phyloP scores from a whole-genome alignment of 2,329 filamentous ascomycete species.

The Cryphonectria carpinicola region DNA sequence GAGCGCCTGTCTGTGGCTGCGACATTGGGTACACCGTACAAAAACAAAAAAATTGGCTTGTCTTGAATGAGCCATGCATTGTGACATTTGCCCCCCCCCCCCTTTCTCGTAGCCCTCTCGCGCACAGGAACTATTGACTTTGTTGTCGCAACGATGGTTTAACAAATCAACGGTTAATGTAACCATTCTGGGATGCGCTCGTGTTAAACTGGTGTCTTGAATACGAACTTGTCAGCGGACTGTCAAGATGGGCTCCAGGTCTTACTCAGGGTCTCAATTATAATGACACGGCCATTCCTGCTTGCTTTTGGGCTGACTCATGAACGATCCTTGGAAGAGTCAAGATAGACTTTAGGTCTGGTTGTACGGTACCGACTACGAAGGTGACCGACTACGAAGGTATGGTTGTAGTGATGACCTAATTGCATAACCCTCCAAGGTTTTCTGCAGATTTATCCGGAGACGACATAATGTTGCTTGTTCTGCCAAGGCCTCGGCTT shows the following conservation, averaged over 20 bases:
- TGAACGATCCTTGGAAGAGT: background rate
- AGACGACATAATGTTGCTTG: background rate
- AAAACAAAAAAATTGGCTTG: background rate
- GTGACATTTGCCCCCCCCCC: background rate
- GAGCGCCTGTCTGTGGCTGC: background rate
- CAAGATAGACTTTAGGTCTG: background rate
- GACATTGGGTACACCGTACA: background rate
- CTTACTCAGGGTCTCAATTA: background rate
- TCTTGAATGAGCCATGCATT: background rate
- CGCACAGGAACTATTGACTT: background rate
- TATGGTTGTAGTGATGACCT: background rate
- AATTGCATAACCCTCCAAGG: background rate
- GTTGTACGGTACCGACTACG: background rate
- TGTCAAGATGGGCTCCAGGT: background rate
- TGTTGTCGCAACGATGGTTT: background rate
- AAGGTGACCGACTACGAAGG: background rate
- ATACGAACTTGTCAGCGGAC: background rate
- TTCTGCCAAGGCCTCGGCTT: background rate
- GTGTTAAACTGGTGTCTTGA: background rate
- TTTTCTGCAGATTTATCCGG: background rate
- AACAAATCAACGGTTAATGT: background rate
- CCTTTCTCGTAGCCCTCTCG: background rate
- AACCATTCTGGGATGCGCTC: background rate
- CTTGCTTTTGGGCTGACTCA: background rate
- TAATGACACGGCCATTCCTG: background rate